Evolutionary conservation across 2,329 filamentous ascomycete species (phyloP), one percentile per base, ranked within the genome.

Genomic region (Scedosporium boydii): DNA sequence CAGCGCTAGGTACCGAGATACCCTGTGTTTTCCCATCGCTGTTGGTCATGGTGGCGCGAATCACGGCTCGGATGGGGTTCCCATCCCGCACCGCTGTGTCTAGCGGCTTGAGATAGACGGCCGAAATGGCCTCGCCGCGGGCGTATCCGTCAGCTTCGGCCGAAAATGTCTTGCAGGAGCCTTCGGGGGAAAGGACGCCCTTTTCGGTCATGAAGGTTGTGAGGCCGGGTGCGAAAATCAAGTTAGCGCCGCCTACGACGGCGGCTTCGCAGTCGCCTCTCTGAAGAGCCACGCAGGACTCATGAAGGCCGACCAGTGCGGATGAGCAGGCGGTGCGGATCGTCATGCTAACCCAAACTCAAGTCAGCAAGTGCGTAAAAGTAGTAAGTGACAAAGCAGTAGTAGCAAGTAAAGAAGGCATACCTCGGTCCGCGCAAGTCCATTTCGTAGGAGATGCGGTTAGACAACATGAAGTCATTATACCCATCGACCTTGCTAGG

Each of bases 81-180:
- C 81, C 80, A 64, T 84, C 83, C 51, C 69, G 72, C 26, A 85
- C 68, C 2, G 85, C 85, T 63, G 82, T 76, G 41, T 78, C 76
- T 0, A 87, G 74, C 0, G 76, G 78, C 71, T 87, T 87, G 14
- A 88, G 68, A 10, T 87, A 69, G 2, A 87, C 66, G 59, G 80
- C 75, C 7, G 75, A 82, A 21, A 80, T 77, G 3, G 83, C 85
- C 66, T 88, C 85, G 6, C 83, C 86, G 7, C 85, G 78, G 0
- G 80, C 84, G 66, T 86, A 89, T 0, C 86, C 87, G 46, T 34
- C 65, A 66, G 69, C 55, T 61, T 68, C 57, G 63, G 71, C 64
- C 66, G 73, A 64, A 42, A 68, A 66, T 34, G 81, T 80, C 58
- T 77, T 78, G 16, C 78, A 84, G 34, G 77, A 74, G 1, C 81